Percentiles rank a stretch among this genome's conserved stretches.
phyloP scores from a whole-genome alignment of 495 filamentous ascomycete species.

The Tuber microsphaerosporum region DNA sequence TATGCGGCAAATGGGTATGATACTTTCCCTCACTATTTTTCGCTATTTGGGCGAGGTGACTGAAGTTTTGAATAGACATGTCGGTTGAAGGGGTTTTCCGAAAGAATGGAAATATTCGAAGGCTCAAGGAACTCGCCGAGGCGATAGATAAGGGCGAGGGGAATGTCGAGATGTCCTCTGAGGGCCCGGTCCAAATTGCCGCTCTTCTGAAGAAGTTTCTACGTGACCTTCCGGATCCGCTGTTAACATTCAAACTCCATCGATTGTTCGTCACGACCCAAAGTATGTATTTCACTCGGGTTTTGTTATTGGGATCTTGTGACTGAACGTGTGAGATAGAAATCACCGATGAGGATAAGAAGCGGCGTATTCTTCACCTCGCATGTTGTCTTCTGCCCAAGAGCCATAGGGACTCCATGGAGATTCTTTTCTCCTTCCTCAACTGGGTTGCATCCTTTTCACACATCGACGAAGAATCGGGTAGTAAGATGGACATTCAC shows the following conservation, averaged over 20 bases:
- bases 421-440: slow-evolving; percentile 92
- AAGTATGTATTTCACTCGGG: slow-evolving; percentile 50
- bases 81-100: slow-evolving; percentile 97
- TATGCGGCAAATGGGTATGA: slow-evolving; percentile 75
- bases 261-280: slow-evolving; percentile 81
- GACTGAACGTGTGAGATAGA: slow-evolving; percentile 45
- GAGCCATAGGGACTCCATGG: slow-evolving; percentile 83
- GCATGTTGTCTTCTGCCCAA: slow-evolving; percentile 92
- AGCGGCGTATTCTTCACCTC: slow-evolving; percentile 77
- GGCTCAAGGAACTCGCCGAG: slow-evolving; percentile 74
- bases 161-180: slow-evolving; percentile 70
- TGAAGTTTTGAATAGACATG: slow-evolving; percentile 56
- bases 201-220: slow-evolving; percentile 94
- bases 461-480: slow-evolving; percentile 81
- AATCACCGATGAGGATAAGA: slow-evolving; percentile 75
- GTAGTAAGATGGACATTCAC: slow-evolving; percentile 98
- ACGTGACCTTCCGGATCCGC: slow-evolving; percentile 85
- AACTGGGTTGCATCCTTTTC: slow-evolving; percentile 97
- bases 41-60: slow-evolving; percentile 13
- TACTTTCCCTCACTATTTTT: slow-evolving; percentile 8
- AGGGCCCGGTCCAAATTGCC: slow-evolving; percentile 86
- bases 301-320: background rate
- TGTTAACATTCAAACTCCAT: slow-evolving; percentile 93
- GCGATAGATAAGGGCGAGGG: slow-evolving; percentile 73
- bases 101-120: slow-evolving; percentile 96